These are phyloP conservation scores for Ophiostoma triangulosporum DNA, from an alignment of 2,329 filamentous ascomycete genomes.

Conservation along the genomic window DNA sequence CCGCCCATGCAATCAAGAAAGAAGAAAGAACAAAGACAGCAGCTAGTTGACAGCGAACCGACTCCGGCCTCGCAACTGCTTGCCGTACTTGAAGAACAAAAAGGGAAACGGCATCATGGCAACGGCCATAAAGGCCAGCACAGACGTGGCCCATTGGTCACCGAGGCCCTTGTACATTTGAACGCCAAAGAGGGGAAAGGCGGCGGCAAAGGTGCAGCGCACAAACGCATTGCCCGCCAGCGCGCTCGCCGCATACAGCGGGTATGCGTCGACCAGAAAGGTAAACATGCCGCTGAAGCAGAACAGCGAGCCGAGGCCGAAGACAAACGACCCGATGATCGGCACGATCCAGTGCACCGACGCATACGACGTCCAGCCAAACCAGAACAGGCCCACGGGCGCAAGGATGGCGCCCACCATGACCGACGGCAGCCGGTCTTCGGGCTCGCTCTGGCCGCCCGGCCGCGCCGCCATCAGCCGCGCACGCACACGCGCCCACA, in stretches of 20 bases:
- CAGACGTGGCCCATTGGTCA: conserved; percentile 53
- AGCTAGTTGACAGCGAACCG: conserved; percentile 29
- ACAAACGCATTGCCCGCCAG: conserved; percentile 75
- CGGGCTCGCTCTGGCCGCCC: conserved; percentile 57
- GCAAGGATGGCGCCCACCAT: conserved; percentile 65
- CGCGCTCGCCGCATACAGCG: conserved; percentile 60
- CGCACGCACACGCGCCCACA: conserved; percentile 50
- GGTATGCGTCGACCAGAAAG: conserved; percentile 72
- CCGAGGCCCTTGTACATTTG: conserved; percentile 60
- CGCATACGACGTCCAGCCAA: conserved; percentile 71
- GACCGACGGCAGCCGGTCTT: conserved; percentile 68
- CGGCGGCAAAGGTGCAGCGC: conserved; percentile 64
- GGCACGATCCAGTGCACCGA: conserved; percentile 64
- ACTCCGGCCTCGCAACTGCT: conserved; percentile 40
- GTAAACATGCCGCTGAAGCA: conserved; percentile 79
- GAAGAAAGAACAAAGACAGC: neutral
- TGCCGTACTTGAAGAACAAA: conserved; percentile 48
- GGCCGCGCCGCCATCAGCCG: conserved; percentile 42
- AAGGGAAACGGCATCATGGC: conserved; percentile 52
- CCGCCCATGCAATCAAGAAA: neutral
- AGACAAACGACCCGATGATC: conserved; percentile 58
- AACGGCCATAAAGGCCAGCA: conserved; percentile 48
- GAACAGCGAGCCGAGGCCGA: conserved; percentile 58
- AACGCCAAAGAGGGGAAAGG: conserved; percentile 62
- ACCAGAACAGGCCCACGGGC: conserved; percentile 73